A percentile compares a stretch with the other conserved stretches of the same genome.
Conservation (phyloP, 768 basidiomycete species). For the Mycena vulgaris region DNA sequence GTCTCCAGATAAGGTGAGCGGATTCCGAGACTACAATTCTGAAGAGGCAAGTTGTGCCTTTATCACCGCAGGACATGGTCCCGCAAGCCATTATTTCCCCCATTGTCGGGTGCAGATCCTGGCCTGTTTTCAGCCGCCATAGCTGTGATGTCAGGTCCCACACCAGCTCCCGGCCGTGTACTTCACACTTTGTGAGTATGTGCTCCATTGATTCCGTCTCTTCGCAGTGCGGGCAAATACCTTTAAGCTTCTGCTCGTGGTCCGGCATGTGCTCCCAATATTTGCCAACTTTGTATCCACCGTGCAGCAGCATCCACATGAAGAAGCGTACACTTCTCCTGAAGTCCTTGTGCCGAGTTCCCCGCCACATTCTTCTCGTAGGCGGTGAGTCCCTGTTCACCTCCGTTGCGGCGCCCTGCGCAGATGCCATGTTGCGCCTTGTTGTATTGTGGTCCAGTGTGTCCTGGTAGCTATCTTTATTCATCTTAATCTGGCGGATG, state of each 20-base stretch:
- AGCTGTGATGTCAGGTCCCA: not conserved
- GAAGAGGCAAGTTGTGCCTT: too few species aligned
- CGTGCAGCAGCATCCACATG: slow-evolving; percentile 4
- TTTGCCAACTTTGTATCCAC: not conserved
- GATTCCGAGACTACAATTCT: slow-evolving; percentile 11
- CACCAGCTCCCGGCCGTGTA: not conserved
- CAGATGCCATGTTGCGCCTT: not conserved
- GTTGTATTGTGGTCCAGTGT: not conserved
- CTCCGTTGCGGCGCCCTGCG: not conserved
- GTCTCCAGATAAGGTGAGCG: slow-evolving; percentile 8
- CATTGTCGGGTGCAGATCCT: not conserved
- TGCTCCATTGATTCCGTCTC: too few species aligned
- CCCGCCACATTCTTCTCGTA: not conserved
- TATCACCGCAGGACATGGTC: too few species aligned
- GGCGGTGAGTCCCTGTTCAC: not conserved
- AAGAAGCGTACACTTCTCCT: not conserved
- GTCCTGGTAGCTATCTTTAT: not conserved
- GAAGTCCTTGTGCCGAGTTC: not conserved
- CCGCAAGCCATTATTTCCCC: too few species aligned
- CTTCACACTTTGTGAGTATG: too few species aligned
- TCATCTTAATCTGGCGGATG: not conserved
- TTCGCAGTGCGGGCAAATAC: not conserved
- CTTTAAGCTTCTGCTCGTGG: not conserved
- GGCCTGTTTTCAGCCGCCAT: not conserved
- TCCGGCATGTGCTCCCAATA: too few species aligned